Percentiles rank a stretch among this genome's conserved stretches.
Conservation (phyloP, 179 eudicot genomes). For the Nepenthes alata region DNA sequence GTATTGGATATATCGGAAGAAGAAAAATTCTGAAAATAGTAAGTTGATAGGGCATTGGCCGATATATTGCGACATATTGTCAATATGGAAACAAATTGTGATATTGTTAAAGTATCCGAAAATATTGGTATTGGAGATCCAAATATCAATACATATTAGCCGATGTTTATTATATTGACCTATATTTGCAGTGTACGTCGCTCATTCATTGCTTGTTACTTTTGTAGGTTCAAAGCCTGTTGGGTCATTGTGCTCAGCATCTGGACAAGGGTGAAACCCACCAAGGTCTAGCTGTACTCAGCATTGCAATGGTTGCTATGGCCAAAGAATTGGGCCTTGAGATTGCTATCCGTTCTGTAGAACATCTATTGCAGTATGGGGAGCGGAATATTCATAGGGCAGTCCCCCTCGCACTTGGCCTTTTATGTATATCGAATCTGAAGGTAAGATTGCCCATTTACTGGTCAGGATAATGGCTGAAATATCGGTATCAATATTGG, state of each 20-base stretch:
- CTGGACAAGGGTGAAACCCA: slow-evolving; percentile 86
- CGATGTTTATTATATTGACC: no score
- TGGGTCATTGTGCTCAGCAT: slow-evolving; percentile 93
- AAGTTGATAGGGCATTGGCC: no score
- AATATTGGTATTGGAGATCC: no score
- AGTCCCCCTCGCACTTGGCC: slow-evolving; percentile 89
- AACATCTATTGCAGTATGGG: slow-evolving; percentile 92
- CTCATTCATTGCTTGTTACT: background rate
- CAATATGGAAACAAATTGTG: no score
- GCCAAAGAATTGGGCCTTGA: slow-evolving; percentile 89
- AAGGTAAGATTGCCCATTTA: slow-evolving; percentile 30
- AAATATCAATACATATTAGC: no score
- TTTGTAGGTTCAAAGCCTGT: slow-evolving; percentile 73
- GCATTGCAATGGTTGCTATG: slow-evolving; percentile 97
- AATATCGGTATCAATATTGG: no score
- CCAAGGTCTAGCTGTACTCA: slow-evolving; percentile 93
- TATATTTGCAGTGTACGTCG: background rate
- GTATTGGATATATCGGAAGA: no score
- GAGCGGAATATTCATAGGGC: slow-evolving; percentile 89
- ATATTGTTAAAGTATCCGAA: no score
- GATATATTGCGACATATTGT: no score
- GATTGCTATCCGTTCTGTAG: slow-evolving; percentile 90
- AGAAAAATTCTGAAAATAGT: no score
- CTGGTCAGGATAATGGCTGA: no score
- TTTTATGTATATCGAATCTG: slow-evolving; percentile 84